Evolutionary conservation across 1,139 yeast species (phyloP), one percentile per base, ranked within the genome.

Genomic region (Kodamaea anthophila): DNA sequence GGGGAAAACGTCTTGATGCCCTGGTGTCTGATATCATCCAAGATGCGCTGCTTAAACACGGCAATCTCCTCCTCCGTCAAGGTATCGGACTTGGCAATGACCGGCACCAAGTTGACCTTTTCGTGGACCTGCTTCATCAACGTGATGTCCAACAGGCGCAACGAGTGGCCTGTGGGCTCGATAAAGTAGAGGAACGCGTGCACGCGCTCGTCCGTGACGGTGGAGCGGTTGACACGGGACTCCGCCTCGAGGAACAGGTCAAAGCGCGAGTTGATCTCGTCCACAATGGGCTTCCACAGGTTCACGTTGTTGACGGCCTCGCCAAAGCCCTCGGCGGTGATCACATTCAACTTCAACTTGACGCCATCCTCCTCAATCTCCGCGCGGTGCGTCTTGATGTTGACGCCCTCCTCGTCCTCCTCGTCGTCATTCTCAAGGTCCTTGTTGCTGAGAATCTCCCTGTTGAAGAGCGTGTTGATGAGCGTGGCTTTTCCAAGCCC

Each of bases 101-200:
- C 76, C 28, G 99, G 99, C 42, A 91, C 85, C 55, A 91, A 70
- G 55, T 91, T 91, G 38, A 91, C 96, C 59, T 86, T 87, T 52
- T 81, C 81, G 62, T 87, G 95, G 37, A 91, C 75, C 55, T 79
- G 77, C 53, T 80, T 80, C 91, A 91, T 86, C 48, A 87, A 83
- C 37, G 77, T 79, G 42, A 91, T 79, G 55, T 93, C 99, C 50
- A 93, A 70, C 12, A 96, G 78, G 55, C 80, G 84, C 54, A 91
- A 73, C 23, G 87, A 77, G 59, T 91, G 98, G 35, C 96, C 98
- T 14, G 97, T 88, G 47, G 97, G 98, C 60, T 88, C 97, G 49
- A 93, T 84, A 48, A 93, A 86, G 59, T 84, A 87, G 38, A 87
- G 64, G 49, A 84, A 74, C 20, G 95, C 96, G 53, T 87, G 96